Base-by-base conservation (phyloP, 148 eudicot species). In the Nepenthes mirabilis region DNA sequence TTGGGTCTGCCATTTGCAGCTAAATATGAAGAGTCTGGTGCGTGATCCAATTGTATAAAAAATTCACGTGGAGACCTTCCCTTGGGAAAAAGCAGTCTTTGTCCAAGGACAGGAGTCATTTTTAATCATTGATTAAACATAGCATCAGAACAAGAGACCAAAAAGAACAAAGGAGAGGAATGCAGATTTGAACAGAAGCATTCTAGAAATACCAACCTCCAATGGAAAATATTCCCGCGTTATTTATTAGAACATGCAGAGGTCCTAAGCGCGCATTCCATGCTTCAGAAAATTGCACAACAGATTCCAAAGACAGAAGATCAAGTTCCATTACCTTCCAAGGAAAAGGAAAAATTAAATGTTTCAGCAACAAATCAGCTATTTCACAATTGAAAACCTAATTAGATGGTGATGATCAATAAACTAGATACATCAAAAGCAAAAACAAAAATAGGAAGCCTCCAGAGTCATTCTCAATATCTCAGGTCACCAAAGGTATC, bases 171-270 rank as follows among this genome's bases (percentile, higher is more conserved):
- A 40, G 8, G 6, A 40, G 45, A 40, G 6, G 8, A 3, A 10
- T 49, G 12, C 13, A 49, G 13, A 49, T n/a, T 49, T 2, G 2
- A n/a, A 2, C 13, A 49, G 52, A 49, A n/a, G 52, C 6, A 58
- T 53, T 10, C 32, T n/a, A 58, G 59, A 54, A 56, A 43, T 51
- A 74, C 86, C 52, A 51, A 91, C 98, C 98, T 75, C 98, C 87
- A 67, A 91, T 88, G 14, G 91, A 72, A 73, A 88, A 91, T 57
- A 91, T 91, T 63, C 98, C 98, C n/a, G 98, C 98, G 74, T 91
- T 91, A 52, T 91, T 91, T 63, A 91, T 91, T 68, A 91, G 84
- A 52, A 74, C 96, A 68, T 91, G 86, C 69, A 88, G 66, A 71
- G 91, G 96, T 48, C 78, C 83, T 64, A 72, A 68, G 34, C 96